Evolutionary conservation across 192 early-diverging fungal species (phyloP), one percentile per base, ranked within the genome.

Genomic region (Rhizophagus clarus): DNA sequence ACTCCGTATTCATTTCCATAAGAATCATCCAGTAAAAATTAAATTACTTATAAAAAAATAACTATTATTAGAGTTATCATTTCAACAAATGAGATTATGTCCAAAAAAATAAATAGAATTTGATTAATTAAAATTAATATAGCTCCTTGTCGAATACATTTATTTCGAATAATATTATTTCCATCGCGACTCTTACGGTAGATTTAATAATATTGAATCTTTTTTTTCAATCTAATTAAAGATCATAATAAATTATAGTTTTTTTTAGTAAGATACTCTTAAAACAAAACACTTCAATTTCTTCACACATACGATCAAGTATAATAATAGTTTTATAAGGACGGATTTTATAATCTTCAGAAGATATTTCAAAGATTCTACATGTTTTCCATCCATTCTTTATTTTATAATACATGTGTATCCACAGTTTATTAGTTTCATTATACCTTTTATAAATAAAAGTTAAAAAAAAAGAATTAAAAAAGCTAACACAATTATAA

Each of bases 281-380:
- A 17, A 56, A 20, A 22, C n/a, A 15, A 66, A 24, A 24, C 4
- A 45, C 24, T 17, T 9, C 37, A 12, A 66, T 11, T 29, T 77
- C 62, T 17, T 61, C 62, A 20, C 29, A 51, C n/a, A 77, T 42
- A 26, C 64, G 29, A 2, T 40, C 3, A 17, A 62, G 56, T n/a
- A n/a, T n/a, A 45, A 77, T 22, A 37, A 77, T 64, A 24, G 62
- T 6, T n/a, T 40, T 42, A 51, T 64, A 77, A 42, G 75, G 75
- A n/a, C 61, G 34, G 14, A 77, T 24, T 24, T 66, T 56, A 56
- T 22, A 56, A 56, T 56, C 51, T 1, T 17, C 11, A 32, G 63
- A 42, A 26, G 26, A 4, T 22, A 77, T 77, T 8, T 77, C 61
- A 3, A 42, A n/a, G n/a, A n/a, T n/a, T n/a, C n/a, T n/a, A n/a